Evolutionary conservation across 129 eudicot species (phyloP).

Genomic region (Oenanthe sinensis): DNA sequence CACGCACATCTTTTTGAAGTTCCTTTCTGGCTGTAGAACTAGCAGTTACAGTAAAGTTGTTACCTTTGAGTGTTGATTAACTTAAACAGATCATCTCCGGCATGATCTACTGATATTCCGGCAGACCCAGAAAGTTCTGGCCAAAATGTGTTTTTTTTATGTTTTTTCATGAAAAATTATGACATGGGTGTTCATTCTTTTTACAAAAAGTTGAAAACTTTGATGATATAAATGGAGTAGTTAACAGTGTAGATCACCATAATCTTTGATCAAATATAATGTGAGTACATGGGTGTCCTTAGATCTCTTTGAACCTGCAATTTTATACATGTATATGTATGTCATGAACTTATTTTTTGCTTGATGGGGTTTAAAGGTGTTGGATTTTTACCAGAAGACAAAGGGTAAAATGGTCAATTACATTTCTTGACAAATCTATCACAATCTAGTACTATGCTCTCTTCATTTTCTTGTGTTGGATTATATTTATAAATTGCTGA

Average conservation of each 20-base stretch:
- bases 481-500: not conserved
- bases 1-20: not conserved
- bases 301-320: not conserved
- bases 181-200: not conserved
- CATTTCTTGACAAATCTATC: not conserved
- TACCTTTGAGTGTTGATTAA: not conserved
- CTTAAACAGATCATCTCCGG: not conserved
- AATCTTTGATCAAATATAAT: not conserved
- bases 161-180: not conserved
- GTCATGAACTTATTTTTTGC: not conserved
- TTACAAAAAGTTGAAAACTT: not conserved
- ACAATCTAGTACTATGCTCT: not conserved
- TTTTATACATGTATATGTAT: not conserved
- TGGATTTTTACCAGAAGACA: not conserved
- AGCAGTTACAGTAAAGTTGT: not conserved
- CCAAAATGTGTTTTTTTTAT: not conserved
- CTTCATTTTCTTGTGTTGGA: not conserved
- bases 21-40: not conserved
- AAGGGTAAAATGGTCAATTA: conserved; percentile 1
- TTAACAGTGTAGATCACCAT: not conserved
- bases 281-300: not conserved
- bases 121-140: not conserved
- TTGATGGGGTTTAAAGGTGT: not conserved
- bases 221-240: not conserved
- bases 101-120: not conserved